Base-by-base conservation (phyloP, 139 green algal genomes). In the Raphidocelis subcapitata region DNA sequence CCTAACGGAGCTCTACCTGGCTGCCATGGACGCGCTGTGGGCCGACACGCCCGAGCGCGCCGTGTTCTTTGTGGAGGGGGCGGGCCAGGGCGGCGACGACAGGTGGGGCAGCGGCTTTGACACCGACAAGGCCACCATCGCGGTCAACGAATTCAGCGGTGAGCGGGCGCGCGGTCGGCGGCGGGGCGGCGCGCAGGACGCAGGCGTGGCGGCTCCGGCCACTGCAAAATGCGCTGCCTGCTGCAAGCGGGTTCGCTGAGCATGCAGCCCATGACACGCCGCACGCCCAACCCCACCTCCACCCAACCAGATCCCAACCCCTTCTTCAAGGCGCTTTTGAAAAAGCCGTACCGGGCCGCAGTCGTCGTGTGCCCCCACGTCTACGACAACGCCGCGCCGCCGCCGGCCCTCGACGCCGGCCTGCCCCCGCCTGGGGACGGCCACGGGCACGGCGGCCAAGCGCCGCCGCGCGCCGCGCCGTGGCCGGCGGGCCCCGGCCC, bases 241-340 rank as follows among this genome's bases (percentile, higher is more conserved):
- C 36, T 28, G 23, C 1, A 23, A 46, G 0, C 31, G 23, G 3
- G n/a, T 44, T 41, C 4, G 10, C 26, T 65, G 56, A 10, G 32
- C 29, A 23, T 26, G 28, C 59, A 46, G 28, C 28, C 61, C 31
- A 54, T 64, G 24, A 73, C 67, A 15, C 33, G 54, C 33, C 14
- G 20, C 32, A 37, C 47, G 1, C 20, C 51, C 23, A 3, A 31
- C 0, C 8, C 26, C 28, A n/a, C 18, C n/a, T 24, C 35, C 5
- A 20, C n/a, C 3, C 5, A 60, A 1, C 31, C 65, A 3, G 73
- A 88, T 69, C 76, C 82, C 62, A 85, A 79, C 49, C 60, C 59
- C 35, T 88, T 88, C 61, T 88, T 88, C 62, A 23, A 62, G 16
- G 59, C 67, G 24, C 67, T 88, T 12, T 52, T 85, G 33, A 65